Evolutionary conservation across 208 protist species (phyloP).

Genomic region (Leishmania mexicana): DNA sequence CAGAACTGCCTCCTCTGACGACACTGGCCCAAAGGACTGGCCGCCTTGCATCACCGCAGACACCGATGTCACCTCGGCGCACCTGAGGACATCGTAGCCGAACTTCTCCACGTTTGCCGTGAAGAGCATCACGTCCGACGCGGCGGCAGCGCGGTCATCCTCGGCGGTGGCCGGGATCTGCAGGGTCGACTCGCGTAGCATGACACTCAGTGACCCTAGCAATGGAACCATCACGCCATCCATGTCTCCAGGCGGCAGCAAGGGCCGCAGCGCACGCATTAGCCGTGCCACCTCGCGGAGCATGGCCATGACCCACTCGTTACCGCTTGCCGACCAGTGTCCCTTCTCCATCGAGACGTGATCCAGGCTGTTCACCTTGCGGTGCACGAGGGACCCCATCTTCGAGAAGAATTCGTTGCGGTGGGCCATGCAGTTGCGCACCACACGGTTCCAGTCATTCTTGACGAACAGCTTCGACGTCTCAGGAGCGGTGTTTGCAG

Average conservation of each 20-base stretch:
- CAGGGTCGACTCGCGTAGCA: conserved; percentile 62
- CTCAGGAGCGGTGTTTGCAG: background rate
- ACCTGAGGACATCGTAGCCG: conserved; percentile 84
- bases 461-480: conserved; percentile 46
- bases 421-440: conserved; percentile 56
- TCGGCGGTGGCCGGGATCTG: conserved; percentile 34
- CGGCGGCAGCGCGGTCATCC: conserved; percentile 37
- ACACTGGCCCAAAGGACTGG: conserved; percentile 37
- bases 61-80: conserved; percentile 49
- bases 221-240: conserved; percentile 77
- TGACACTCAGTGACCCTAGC: conserved; percentile 60
- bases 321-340: conserved; percentile 55
- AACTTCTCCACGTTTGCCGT: conserved; percentile 92
- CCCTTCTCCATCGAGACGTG: conserved; percentile 35
- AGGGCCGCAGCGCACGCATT: conserved; percentile 59
- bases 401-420: conserved; percentile 75
- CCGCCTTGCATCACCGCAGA: conserved; percentile 36
- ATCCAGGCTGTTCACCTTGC: conserved; percentile 73
- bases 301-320: conserved; percentile 91
- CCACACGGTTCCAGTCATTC: conserved; percentile 59
- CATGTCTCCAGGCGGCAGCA: conserved; percentile 65
- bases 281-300: conserved; percentile 82
- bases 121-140: conserved; percentile 85
- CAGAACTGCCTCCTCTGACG: conserved; percentile 64
- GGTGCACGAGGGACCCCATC: conserved; percentile 61